Conservation (phyloP, 495 filamentous ascomycete species). For the Terfezia claveryi region DNA sequence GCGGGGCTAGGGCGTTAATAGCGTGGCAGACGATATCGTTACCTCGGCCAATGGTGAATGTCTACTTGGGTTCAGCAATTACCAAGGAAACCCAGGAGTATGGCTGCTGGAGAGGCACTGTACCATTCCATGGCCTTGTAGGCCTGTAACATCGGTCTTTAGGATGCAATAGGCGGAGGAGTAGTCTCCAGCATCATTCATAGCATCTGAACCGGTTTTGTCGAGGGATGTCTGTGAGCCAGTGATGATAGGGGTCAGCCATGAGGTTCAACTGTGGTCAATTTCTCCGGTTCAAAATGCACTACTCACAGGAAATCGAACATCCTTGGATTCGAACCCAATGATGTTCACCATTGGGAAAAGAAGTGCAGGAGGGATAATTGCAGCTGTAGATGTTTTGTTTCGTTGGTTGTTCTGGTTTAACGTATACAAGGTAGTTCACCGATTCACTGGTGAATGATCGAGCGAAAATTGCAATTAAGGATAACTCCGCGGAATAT, state of each 20-base stretch:
- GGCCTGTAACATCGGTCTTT: conserved; percentile 44
- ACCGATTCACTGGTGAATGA: no score
- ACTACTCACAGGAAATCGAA: conserved; percentile 57
- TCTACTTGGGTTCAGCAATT: conserved; percentile 26
- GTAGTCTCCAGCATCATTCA: conserved; percentile 91
- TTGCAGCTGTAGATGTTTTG: no score
- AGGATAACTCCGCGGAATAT: no score
- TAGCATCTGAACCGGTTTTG: conserved; percentile 88
- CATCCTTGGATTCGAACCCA: conserved; percentile 55
- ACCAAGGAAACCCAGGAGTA: neutral
- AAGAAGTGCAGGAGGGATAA: no score
- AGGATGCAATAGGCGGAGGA: conserved; percentile 84
- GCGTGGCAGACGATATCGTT: conserved; percentile 84
- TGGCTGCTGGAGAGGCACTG: no score
- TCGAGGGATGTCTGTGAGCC: conserved; percentile 57
- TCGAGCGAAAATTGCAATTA: no score
- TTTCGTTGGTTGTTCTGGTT: no score
- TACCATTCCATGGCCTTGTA: conserved; percentile 63
- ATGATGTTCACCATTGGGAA: conserved; percentile 42
- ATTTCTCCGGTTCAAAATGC: neutral
- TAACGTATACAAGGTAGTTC: no score
- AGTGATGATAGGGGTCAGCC: neutral
- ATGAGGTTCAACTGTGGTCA: neutral
- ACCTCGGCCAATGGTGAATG: conserved; percentile 88
- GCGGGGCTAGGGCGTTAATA: conserved; percentile 52